Conservation (phyloP, 1,139 yeast genomes). For the Blastobotrys proliferans region DNA sequence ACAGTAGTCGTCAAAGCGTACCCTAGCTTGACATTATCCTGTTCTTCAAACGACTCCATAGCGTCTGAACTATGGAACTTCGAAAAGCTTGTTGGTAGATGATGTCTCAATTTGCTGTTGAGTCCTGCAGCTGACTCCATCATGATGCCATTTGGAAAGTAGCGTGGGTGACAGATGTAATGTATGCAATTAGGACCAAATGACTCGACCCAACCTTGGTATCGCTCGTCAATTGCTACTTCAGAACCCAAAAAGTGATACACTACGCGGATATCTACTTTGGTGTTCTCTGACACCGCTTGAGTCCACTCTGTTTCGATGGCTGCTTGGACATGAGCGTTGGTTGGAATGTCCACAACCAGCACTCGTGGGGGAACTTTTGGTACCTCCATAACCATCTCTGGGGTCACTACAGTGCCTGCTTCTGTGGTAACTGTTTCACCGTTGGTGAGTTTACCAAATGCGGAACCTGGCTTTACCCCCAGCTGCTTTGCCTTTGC, state of each 20-base stretch:
- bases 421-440: slow-evolving; percentile 51
- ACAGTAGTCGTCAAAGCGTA: slow-evolving; percentile 18
- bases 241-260: slow-evolving; percentile 73
- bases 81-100: slow-evolving; percentile 52
- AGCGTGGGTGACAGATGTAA: slow-evolving; percentile 63
- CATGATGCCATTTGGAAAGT: slow-evolving; percentile 58
- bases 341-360: slow-evolving; percentile 69
- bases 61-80: slow-evolving; percentile 40
- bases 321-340: slow-evolving; percentile 42
- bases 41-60: slow-evolving; percentile 6
- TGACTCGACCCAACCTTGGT: slow-evolving; percentile 43
- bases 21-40: slow-evolving; percentile 17
- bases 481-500: slow-evolving; percentile 64
- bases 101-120: slow-evolving; percentile 52
- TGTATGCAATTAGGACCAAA: slow-evolving; percentile 55
- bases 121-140: slow-evolving; percentile 53
- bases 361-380: slow-evolving; percentile 57
- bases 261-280: slow-evolving; percentile 45
- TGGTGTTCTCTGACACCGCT: slow-evolving; percentile 17
- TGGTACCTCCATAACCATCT: slow-evolving; percentile 67
- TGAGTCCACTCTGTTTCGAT: slow-evolving; percentile 25
- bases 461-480: slow-evolving; percentile 61
- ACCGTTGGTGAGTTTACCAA: slow-evolving; percentile 58
- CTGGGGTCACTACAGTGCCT: slow-evolving; percentile 59
- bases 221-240: slow-evolving; percentile 45